These are phyloP conservation scores for Capsicum baccatum DNA, from an alignment of 257 asterid genomes.

Conservation along the genomic window DNA sequence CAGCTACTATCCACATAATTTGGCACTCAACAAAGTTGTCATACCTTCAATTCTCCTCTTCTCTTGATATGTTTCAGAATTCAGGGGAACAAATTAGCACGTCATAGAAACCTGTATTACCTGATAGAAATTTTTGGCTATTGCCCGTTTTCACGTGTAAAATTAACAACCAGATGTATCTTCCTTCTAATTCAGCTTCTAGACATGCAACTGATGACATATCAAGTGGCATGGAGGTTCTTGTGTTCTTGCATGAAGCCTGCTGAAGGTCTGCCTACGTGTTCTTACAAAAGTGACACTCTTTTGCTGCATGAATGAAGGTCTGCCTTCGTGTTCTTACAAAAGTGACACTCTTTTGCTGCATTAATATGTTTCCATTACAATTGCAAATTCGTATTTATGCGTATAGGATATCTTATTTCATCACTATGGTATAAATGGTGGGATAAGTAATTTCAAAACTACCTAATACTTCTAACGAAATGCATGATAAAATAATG, in stretches of 20 bases:
- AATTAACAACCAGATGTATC: background rate
- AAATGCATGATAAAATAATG: too few species aligned
- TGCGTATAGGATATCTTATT: too few species aligned
- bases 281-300: too few species aligned
- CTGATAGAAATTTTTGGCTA: background rate
- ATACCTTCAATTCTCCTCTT: background rate
- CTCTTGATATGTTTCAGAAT: background rate
- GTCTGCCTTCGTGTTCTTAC: too few species aligned
- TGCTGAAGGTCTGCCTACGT: too few species aligned
- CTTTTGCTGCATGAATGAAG: too few species aligned
- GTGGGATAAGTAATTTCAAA: too few species aligned
- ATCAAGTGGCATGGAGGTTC: background rate
- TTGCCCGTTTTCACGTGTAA: background rate
- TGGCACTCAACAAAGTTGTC: background rate
- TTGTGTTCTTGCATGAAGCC: background rate
- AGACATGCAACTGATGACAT: background rate
- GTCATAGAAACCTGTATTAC: background rate
- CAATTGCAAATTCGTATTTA: too few species aligned
- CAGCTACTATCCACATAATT: background rate
- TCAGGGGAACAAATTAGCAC: conserved; percentile 1
- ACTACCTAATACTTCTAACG: too few species aligned
- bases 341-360: too few species aligned
- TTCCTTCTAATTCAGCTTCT: background rate
- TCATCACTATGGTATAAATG: too few species aligned
- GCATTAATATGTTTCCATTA: too few species aligned